Evolutionary conservation across 2,329 filamentous ascomycete genomes (phyloP).

Genomic region (Aspergillus sclerotialis): DNA sequence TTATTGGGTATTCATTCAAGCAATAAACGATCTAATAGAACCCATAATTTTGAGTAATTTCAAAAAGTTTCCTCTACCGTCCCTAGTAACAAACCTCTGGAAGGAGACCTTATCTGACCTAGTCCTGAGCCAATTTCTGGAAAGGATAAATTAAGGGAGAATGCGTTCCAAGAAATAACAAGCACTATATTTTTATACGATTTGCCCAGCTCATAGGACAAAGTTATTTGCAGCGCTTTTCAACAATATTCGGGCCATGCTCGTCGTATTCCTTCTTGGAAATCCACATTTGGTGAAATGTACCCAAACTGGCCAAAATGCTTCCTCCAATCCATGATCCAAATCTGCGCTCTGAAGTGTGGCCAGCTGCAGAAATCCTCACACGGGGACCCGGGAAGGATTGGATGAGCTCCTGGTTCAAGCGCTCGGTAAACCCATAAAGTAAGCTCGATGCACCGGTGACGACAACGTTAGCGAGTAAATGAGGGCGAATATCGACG

Average conservation of each 20-base stretch:
- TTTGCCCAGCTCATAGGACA: too few relatives aligned
- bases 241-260: constrained; percentile 81
- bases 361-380: constrained; percentile 78
- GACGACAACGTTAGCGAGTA: constrained; percentile 86
- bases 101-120: too few relatives aligned
- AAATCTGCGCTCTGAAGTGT: constrained; percentile 83
- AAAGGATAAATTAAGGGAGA: not conserved
- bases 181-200: too few relatives aligned
- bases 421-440: constrained; percentile 83
- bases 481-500: constrained; percentile 74
- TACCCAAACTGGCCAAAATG: constrained; percentile 89
- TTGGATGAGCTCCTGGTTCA: constrained; percentile 73
- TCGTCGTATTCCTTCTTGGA: constrained; percentile 96
- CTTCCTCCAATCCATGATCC: constrained; percentile 95
- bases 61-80: too few relatives aligned
- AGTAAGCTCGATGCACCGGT: constrained; percentile 82
- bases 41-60: not conserved
- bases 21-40: not conserved
- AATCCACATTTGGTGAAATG: constrained; percentile 99
- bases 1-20: not conserved
- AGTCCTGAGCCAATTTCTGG: not conserved
- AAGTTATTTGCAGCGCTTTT: constrained; percentile 94
- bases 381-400: constrained; percentile 82
- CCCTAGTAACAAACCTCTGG: too few relatives aligned
- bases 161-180: constrained; percentile 1